These are phyloP conservation scores for Gryganskiella cystojenkinii DNA, from an alignment of 192 early-diverging fungal genomes.

Conservation along the genomic window DNA sequence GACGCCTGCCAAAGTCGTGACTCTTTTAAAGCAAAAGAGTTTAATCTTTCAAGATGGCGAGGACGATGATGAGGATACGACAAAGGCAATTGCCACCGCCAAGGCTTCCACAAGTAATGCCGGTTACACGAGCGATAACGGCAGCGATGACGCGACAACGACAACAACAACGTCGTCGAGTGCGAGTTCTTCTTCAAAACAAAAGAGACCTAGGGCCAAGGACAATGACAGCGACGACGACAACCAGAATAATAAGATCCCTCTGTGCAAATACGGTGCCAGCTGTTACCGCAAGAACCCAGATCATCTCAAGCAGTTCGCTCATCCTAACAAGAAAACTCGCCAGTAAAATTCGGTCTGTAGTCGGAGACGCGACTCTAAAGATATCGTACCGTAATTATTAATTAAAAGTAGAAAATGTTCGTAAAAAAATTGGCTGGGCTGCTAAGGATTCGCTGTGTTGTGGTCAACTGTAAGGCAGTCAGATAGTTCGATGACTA, in stretches of 20 bases:
- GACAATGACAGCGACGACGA: background rate
- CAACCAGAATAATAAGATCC: background rate
- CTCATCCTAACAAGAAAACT: slow-evolving; percentile 28
- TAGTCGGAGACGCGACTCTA: too few relatives aligned
- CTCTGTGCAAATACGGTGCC: slow-evolving; percentile 30
- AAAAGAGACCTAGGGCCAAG: background rate
- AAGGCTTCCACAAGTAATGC: background rate
- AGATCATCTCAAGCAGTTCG: slow-evolving; percentile 38
- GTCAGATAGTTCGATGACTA: too few relatives aligned
- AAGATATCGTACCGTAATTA: too few relatives aligned
- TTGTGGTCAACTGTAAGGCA: too few relatives aligned
- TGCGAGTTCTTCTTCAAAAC: slow-evolving; percentile 1
- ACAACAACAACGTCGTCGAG: background rate
- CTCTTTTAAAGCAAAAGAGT: slow-evolving; percentile 44
- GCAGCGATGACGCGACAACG: background rate
- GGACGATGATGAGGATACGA: background rate
- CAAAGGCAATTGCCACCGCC: background rate
- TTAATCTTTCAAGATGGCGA: slow-evolving; percentile 30
- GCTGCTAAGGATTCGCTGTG: too few relatives aligned
- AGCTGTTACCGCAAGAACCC: slow-evolving; percentile 46
- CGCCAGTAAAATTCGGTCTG: background rate
- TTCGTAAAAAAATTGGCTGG: too few relatives aligned
- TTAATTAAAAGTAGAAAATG: too few relatives aligned
- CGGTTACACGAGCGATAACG: background rate
- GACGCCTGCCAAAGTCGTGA: slow-evolving; percentile 37